Evolutionary conservation across 2,329 filamentous ascomycete genomes (phyloP), one percentile per base, ranked within the genome.

Genomic region (Exophiala lecanii-corni): DNA sequence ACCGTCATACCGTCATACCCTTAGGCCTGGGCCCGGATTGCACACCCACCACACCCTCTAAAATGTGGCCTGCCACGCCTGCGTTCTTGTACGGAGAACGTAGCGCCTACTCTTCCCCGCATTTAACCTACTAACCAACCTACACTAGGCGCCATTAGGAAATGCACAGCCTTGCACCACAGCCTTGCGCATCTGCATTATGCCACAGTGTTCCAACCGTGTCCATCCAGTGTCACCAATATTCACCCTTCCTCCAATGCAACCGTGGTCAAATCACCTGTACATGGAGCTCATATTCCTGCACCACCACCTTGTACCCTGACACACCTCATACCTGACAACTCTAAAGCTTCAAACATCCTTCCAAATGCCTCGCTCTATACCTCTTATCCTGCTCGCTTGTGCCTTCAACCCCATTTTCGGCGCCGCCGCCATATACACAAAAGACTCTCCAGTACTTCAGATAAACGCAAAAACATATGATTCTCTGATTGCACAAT

Each of bases 401-500:
- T 43, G 51, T 16, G 74, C 79, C 43, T 61, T 86, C 39, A 79
- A 84, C 20, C 74, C 44, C 19, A 21, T 49, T 21, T 39, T 75
- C 38, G 76, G 75, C 43, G 79, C 81, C 41, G 83, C 85, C 53
- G 80, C 79, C 54, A 66, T 98, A 47, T 98, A 98, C 70, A 70
- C 80, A 47, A 94, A 91, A 70, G 86, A 76, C 63, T 96, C 89
- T 2, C 81, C 86, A 9, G 92, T 98, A 32, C 64, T 97, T 32
- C 87, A 94, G 64, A 70, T 97, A 53, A 82, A 84, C 57, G 76
- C 75, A 44, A 86, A 84, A 66, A 85, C 75, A 58, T 97, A 94
- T 65, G 81, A 91, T 61, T 78, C 75, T 50, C 70, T 95, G 54
- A 89, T 98, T 64, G 80, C 84, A 35, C 82, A 86, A 61, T 95